Base-by-base conservation (phyloP, 768 basidiomycete genomes). In the Clavulina sp. region DNA sequence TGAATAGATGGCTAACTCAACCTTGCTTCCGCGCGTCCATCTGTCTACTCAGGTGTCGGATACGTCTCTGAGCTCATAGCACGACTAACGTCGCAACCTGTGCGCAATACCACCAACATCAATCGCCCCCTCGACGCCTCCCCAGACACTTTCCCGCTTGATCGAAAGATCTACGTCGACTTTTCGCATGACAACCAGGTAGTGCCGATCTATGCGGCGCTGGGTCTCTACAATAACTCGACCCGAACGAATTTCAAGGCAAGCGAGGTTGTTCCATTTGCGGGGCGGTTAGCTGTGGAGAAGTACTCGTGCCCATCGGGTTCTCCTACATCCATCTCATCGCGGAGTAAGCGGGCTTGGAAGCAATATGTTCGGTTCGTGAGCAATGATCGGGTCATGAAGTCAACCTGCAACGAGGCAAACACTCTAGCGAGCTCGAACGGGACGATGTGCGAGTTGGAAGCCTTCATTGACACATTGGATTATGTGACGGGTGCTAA, bases 101-200 rank as follows among this genome's bases (percentile, higher is more conserved):
- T 55, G 6, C 18, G 6, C 4, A 19, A 38, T n/a, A 5, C 53
- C 6, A 24, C 54, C 23, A 49, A 49, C 28, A 43, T 55, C 29
- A 55, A 56, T 32, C 2, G 16, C 24, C 54, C 55, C 6, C 48
- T 56, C 6, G 54, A 54, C 32, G 34, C 46, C 5, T 23, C 54
- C 24, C 28, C 33, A 18, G 29, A 16, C 16, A 56, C 55, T 7
- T 56, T 56, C 48, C 55, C 55, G 6, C 34, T 56, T 13, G 56
- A 31, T 50, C 53, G 18, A 49, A 48, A 26, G 26, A 47, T 13
- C 47, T 56, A 57, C 40, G 55, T 50, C 5, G 55, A 56, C 47
- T 56, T 56, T 30, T 54, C 55, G 5, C 44, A 57, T 18, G 55
- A 56, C 23, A 56, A 56, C 26, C 34, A 40, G 30, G 50, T 56